Evolutionary conservation across 805 yeast genomes (phyloP), one percentile per base, ranked within the genome.

Genomic region (Candida cerambycidarum): DNA sequence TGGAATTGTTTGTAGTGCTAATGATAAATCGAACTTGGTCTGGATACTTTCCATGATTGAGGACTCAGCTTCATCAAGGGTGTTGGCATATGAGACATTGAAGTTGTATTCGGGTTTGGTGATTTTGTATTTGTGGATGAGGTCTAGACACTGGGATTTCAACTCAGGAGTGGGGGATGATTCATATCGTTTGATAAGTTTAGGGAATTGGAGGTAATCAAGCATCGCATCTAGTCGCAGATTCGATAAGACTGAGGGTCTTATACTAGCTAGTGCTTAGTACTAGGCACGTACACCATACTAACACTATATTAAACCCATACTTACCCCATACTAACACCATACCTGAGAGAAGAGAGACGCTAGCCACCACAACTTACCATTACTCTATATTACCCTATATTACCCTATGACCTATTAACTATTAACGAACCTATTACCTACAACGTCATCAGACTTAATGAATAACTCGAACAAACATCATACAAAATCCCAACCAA

Each of bases 401-500:
- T n/a, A n/a, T n/a, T n/a, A n/a, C n/a, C n/a, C n/a, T n/a, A n/a
- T n/a, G n/a, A n/a, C n/a, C n/a, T n/a, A n/a, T n/a, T n/a, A n/a
- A n/a, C n/a, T n/a, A n/a, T n/a, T n/a, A n/a, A n/a, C n/a, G n/a
- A n/a, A n/a, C n/a, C n/a, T n/a, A n/a, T n/a, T n/a, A 21, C 12
- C 41, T 44, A 58, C 38, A 59, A 44, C n/a, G 60, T 51, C 25
- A 54, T 48, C 47, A 41, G 50, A 40, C 58, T 76, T 46, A 80
- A 72, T 44, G 85, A 79, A 58, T 85, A 88, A 5, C 86, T 75
- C 7, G 82, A 75, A 25, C 83, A 69, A 27, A 88, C 73, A 56
- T 85, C 79, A 60, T 78, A 85, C 32, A 89, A 57, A 5, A 86
- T 72, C 52, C 80, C 82, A 4, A 85, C 76, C 2, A 85, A 62